Evolutionary conservation across 148 eudicot genomes (phyloP), one percentile per base, ranked within the genome.

Genomic region (Chenopodium album): DNA sequence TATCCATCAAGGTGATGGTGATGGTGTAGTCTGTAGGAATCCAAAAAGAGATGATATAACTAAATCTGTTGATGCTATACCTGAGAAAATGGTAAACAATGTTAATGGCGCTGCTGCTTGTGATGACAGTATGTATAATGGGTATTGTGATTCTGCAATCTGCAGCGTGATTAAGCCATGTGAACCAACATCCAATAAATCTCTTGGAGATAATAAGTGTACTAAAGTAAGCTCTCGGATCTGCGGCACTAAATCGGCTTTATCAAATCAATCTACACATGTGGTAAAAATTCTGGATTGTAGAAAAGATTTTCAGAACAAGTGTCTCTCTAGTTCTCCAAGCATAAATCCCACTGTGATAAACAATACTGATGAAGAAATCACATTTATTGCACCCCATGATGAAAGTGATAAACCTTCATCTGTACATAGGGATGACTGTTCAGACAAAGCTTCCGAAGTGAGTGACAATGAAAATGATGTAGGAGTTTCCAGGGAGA

Each of bases 1-100:
- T 32, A 83, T 82, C 48, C 87, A 83, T 78, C 85, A 83, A 82
- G 83, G 83, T 67, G 88, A 85, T 83, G 82, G 83, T 67, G 88
- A 85, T 81, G 50, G 73, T 31, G 82, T 67, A 76, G 23, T 76
- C 63, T 78, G 68, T 78, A 84, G 85, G 83, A 88, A 89, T 65
- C 77, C 85, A 76, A 84, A 82, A 78, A 32, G 83, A 4, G 84
- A 79, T 79, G 75, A 65, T 48, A 88, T 85, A 63, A 76, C 52
- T 80, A 87, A 83, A 37, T 37, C 73, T 44, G 56, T 78, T 65
- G 79, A 88, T 64, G 19, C 59, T 66, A 81, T 73, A 50, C 31
- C 76, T 56, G 83, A 87, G 69, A 56, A 73, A 48, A 68, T 34
- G n/a, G 59, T 65, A 62, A 84, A 72, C 46, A 82, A 88, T 78